Percentiles rank a stretch among this genome's conserved stretches.
Evolutionary conservation across 257 asterid species (phyloP).

Genomic region (Echites panduratus): DNA sequence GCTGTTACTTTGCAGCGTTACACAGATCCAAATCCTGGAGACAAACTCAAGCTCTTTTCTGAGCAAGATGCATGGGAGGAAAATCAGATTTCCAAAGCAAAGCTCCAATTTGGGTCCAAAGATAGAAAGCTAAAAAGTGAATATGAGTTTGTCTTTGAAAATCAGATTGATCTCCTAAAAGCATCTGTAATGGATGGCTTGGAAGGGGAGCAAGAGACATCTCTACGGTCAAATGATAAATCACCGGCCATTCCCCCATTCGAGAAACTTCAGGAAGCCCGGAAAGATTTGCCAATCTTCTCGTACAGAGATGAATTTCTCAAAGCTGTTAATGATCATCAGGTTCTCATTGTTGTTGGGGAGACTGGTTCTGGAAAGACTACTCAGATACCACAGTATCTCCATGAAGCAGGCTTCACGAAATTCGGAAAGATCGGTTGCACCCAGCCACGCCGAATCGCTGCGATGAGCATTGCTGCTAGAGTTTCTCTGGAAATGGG

Average conservation of each 20-base stretch:
- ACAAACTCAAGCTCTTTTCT: constrained; percentile 79
- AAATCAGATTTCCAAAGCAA: constrained; percentile 77
- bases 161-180: constrained; percentile 77
- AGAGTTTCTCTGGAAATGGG: constrained; percentile 98
- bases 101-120: constrained; percentile 61
- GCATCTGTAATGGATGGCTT: constrained; percentile 63
- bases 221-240: constrained; percentile 21
- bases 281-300: constrained; percentile 75
- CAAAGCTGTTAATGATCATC: constrained; percentile 64
- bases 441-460: constrained; percentile 93
- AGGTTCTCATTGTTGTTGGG: constrained; percentile 97
- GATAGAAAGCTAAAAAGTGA: constrained; percentile 43
- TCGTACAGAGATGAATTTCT: constrained; percentile 72
- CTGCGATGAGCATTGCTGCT: constrained; percentile 99
- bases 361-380: constrained; percentile 42
- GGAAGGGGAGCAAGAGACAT: constrained; percentile 36
- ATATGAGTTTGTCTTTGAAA: constrained; percentile 74
- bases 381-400: constrained; percentile 89
- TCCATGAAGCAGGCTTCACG: constrained; percentile 88
- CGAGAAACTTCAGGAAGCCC: constrained; percentile 42
- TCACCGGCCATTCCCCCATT: constrained; percentile 31
- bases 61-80: constrained; percentile 97
- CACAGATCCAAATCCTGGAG: constrained; percentile 59
- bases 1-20: constrained; percentile 32
- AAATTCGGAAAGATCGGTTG: constrained; percentile 77